Conservation (phyloP, 306 rosid species). For the Lathyrus aphaca region DNA sequence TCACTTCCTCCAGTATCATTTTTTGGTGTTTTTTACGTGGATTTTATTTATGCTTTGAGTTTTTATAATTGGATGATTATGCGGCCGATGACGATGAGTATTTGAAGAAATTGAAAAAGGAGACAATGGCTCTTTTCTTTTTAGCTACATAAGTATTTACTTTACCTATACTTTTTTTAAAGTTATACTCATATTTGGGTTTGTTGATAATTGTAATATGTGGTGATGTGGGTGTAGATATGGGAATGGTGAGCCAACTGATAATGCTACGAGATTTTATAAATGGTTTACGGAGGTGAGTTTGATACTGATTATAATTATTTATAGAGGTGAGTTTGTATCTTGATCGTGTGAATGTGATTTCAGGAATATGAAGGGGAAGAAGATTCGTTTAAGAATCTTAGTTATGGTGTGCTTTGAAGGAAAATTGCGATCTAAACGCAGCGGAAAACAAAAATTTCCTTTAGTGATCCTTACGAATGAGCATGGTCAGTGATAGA, state of each 20-base stretch:
- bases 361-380: conserved; percentile 79
- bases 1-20: no score
- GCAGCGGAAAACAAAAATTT: no score
- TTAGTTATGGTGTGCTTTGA: conserved; percentile 85
- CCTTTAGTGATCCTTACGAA: no score
- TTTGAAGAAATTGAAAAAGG: conserved; percentile 76
- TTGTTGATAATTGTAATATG: conserved; percentile 19
- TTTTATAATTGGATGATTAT: conserved; percentile 72
- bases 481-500: no score
- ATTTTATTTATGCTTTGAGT: conserved; percentile 4
- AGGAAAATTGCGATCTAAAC: no score
- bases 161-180: not conserved
- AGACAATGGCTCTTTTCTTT: conserved; percentile 69
- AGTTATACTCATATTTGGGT: not conserved
- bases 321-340: conserved; percentile 9
- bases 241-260: conserved; percentile 99
- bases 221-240: conserved; percentile 62
- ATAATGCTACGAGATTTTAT: conserved; percentile 90
- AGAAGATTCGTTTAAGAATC: conserved; percentile 71
- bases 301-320: not conserved
- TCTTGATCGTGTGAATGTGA: conserved; percentile 26
- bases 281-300: conserved; percentile 91
- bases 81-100: conserved; percentile 80
- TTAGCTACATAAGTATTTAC: conserved; percentile 81
- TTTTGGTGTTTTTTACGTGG: conserved; percentile 3